These are phyloP conservation scores for Luzula sylvatica DNA, from an alignment of 176 grass and related monocot genomes.

Conservation along the genomic window DNA sequence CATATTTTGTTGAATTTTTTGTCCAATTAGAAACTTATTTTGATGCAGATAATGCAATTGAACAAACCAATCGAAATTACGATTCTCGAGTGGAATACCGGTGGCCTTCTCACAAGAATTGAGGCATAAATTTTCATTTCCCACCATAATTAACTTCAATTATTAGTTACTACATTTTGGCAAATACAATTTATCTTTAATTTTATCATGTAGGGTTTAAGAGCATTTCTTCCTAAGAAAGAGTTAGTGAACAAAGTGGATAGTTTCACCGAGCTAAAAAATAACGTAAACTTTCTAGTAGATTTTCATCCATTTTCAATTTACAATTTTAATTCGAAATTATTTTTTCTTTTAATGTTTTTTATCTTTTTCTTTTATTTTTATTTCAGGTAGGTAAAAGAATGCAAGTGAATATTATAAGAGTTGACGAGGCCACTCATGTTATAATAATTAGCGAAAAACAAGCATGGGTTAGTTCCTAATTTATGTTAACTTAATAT, in stretches of 20 bases:
- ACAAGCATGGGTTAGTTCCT: constrained; percentile 75
- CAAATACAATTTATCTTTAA: constrained; percentile 1
- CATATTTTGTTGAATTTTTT: background rate
- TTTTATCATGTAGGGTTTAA: constrained; percentile 47
- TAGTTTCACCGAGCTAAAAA: constrained; percentile 71
- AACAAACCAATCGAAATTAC: constrained; percentile 71
- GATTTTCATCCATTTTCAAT: too few species aligned
- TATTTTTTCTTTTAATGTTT: background rate
- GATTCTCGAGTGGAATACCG: constrained; percentile 87
- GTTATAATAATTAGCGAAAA: constrained; percentile 87
- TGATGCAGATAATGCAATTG: constrained; percentile 73
- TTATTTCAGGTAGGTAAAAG: constrained; percentile 41
- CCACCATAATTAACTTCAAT: background rate
- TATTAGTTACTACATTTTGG: background rate
- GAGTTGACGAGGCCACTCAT: constrained; percentile 63
- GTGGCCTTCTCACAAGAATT: constrained; percentile 69
- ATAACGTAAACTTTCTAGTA: constrained; percentile 61
- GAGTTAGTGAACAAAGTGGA: constrained; percentile 63
- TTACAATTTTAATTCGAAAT: background rate
- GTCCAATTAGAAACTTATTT: constrained; percentile 1
- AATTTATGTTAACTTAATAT: background rate
- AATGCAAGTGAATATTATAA: constrained; percentile 51
- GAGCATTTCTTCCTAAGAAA: constrained; percentile 82
- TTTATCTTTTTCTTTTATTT: constrained; percentile 16
- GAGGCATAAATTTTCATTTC: constrained; percentile 34